Evolutionary conservation across 805 yeast species (phyloP), one percentile per base, ranked within the genome.

Genomic region (Diddensiella caesifluorescens): DNA sequence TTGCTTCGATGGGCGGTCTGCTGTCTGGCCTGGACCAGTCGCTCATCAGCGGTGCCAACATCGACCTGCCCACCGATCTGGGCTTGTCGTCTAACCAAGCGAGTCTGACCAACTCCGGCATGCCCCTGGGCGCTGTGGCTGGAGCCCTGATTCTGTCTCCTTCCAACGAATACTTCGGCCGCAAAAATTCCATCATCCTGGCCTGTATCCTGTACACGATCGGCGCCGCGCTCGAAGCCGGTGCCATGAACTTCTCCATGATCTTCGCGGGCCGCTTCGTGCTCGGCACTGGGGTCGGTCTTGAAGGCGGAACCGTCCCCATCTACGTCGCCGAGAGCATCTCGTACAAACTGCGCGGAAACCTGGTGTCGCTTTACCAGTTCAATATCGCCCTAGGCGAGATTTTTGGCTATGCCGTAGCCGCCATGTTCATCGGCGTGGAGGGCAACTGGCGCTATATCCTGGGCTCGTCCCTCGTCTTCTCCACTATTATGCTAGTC

Each of bases 101-200:
- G 39, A 77, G 83, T 1, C 65, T 78, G 46, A 72, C 78, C 15
- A 68, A 76, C 28, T 66, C 80, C 22, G 66, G 76, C 41, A 76
- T 79, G 80, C 84, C 85, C n/a, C 60, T 79, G 35, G 85, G 84
- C 50, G 84, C 82, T 25, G 71, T 79, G 60, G 71, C 72, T 22
- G 85, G 86, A 36, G 73, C 81, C 43, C 63, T 79, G 29, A 54
- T 76, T 44, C 68, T 79, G 68, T 69, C 82, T 2, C 83, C 83
- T 3, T 59, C 75, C 48, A 76, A 71, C 54, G 77, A 75, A 53
- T 57, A 42, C 42, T 62, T 75, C 34, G 84, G 85, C 13, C 70
- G 84, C 57, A 70, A 76, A 49, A 59, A 65, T 45, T 64, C 82
- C 6, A 68, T 79, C 52, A 66, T 77, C 41, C 60, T 74, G 41